Evolutionary conservation across 306 rosid species (phyloP), one percentile per base, ranked within the genome.

Genomic region (Vigna hirtella): DNA sequence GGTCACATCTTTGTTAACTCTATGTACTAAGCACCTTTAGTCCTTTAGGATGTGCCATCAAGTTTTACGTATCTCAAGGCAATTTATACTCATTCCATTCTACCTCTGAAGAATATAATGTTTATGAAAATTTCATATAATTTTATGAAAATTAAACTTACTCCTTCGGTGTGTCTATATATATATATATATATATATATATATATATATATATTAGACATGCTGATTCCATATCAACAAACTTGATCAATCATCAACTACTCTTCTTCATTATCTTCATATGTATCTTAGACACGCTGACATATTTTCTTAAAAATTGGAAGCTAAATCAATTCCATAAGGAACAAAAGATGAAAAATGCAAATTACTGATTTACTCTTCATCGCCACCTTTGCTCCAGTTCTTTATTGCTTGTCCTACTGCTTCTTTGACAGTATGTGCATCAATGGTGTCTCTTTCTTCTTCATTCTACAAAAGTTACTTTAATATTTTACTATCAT

Each of bases 351-450:
- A 20, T 9, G 45, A 67, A 55, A 38, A 36, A 65, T 7, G 7
- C 40, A 71, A 74, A 43, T 51, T 18, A 40, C 67, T 82, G 69
- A 14, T 50, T 82, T 72, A 83, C 45, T 65, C 86, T 28, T 79
- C 76, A 58, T 77, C 79, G 6, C 49, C 20, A 79, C 57, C 83
- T 58, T 83, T 79, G 58, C 72, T 79, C 89, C 89, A 83, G n/a
- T 79, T 83, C 73, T 61, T 72, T 58, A 86, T 79, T 36, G 86
- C 86, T 79, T 81, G 79, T 61, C 78, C 81, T 75, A 86, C 85
- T 2, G 86, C 86, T 72, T 67, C 57, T 69, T 81, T 66, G 74
- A 86, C 86, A 52, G 77, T 68, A 67, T 86, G 78, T 59, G 83
- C 89, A 79, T 86, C 86, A 58, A 83, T 72, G 32, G 72, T 72